Evolutionary conservation across 805 yeast genomes (phyloP).

Genomic region (Ogataea corticis): DNA sequence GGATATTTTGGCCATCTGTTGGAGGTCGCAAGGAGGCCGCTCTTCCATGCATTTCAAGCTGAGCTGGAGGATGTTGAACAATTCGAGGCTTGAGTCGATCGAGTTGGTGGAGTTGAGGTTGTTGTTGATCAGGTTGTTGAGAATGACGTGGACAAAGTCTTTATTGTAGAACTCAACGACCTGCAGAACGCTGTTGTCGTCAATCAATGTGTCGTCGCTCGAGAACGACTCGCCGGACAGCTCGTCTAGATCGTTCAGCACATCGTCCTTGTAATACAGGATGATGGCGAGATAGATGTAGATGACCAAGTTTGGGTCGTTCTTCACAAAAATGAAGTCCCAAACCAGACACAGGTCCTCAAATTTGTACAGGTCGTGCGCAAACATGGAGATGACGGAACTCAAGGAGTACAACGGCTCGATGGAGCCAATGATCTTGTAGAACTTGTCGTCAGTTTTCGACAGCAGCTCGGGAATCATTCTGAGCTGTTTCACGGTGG

Average conservation of each 20-base stretch:
- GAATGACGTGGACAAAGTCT: constrained; percentile 30
- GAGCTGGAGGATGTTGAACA: constrained; percentile 28
- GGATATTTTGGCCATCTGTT: constrained; percentile 9
- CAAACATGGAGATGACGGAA: constrained; percentile 71
- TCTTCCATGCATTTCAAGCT: constrained; percentile 15
- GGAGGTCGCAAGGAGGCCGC: constrained; percentile 9
- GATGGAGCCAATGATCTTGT: constrained; percentile 39
- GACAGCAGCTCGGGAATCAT: constrained; percentile 65
- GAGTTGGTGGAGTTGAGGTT: constrained; percentile 25
- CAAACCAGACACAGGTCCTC: constrained; percentile 58
- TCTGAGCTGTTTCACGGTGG: constrained; percentile 63
- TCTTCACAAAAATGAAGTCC: constrained; percentile 63
- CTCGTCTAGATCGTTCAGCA: constrained; percentile 38
- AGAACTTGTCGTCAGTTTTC: constrained; percentile 46
- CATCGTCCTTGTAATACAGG: constrained; percentile 42
- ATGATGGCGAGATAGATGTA: constrained; percentile 64
- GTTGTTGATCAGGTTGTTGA: constrained; percentile 29
- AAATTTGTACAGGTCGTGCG: constrained; percentile 63
- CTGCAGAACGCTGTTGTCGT: constrained; percentile 11
- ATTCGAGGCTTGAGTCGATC: constrained; percentile 26
- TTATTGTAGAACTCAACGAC: constrained; percentile 20
- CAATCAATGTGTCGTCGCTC: constrained; percentile 27
- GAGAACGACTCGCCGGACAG: constrained; percentile 31
- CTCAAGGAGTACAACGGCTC: constrained; percentile 73
- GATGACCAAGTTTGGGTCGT: constrained; percentile 53